These are phyloP conservation scores for Botryotinia narcissicola DNA, from an alignment of 2,329 filamentous ascomycete genomes.

Conservation along the genomic window DNA sequence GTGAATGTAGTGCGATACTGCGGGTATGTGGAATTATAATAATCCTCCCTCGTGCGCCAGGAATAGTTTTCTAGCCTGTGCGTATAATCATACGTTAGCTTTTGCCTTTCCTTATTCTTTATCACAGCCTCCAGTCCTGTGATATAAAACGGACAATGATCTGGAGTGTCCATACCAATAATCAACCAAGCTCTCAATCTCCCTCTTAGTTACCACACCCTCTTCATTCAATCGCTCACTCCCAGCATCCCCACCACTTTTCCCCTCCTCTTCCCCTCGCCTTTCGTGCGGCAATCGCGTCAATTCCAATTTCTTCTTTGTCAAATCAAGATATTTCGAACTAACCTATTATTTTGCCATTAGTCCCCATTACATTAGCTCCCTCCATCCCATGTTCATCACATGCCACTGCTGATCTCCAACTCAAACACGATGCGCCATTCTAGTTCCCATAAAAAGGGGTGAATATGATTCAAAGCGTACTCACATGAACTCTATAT, in stretches of 20 bases:
- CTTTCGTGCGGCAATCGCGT: conserved; percentile 61
- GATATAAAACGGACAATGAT: background rate
- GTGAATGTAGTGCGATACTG: conserved; percentile 57
- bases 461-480: background rate
- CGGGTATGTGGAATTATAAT: conserved; percentile 57
- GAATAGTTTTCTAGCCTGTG: conserved; percentile 63
- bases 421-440: background rate
- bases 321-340: conserved; percentile 64
- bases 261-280: background rate
- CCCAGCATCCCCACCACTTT: background rate
- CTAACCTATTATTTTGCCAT: conserved; percentile 51
- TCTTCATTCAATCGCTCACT: conserved; percentile 44
- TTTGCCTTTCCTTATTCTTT: background rate
- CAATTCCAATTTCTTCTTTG: conserved; percentile 64
- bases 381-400: background rate
- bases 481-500: conserved; percentile 56
- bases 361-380: background rate
- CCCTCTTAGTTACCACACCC: conserved; percentile 53
- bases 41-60: conserved; percentile 59
- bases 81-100: background rate
- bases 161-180: conserved; percentile 51
- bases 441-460: background rate
- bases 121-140: background rate
- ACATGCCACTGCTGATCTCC: background rate
- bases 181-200: conserved; percentile 63